phyloP scores from a whole-genome alignment of 805 yeast species.

The Schizosaccharomyces japonicus region DNA sequence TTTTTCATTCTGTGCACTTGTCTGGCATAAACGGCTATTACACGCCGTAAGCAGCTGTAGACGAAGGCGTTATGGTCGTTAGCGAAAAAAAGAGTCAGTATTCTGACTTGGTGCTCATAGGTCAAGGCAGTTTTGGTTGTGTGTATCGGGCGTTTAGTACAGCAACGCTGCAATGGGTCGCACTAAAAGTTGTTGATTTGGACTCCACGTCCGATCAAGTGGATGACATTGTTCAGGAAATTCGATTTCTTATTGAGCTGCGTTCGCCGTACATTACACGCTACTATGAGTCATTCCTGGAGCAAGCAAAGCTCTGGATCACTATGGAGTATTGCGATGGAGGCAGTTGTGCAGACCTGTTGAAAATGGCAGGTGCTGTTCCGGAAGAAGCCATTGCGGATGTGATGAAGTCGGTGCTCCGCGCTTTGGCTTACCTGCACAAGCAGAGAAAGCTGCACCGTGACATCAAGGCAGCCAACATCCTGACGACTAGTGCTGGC shows the following conservation, averaged over 20 bases:
- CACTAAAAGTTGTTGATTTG: constrained; percentile 65
- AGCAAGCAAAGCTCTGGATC: constrained; percentile 55
- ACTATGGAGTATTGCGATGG: constrained; percentile 92
- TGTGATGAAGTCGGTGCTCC: constrained; percentile 37
- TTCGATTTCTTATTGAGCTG: constrained; percentile 44
- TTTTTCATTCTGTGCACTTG: too few relatives aligned
- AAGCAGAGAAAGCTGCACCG: constrained; percentile 56
- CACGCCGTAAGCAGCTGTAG: too few relatives aligned
- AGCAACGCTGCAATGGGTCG: constrained; percentile 28
- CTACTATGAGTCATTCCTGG: constrained; percentile 37
- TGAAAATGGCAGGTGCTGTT: constrained; percentile 28
- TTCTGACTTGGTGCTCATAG: constrained; percentile 27
- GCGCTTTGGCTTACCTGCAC: constrained; percentile 60
- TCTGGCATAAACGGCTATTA: too few relatives aligned
- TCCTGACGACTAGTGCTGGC: constrained; percentile 46
- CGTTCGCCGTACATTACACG: constrained; percentile 44
- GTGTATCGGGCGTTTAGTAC: constrained; percentile 36
- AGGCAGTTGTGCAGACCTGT: constrained; percentile 63
- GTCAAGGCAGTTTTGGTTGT: constrained; percentile 71
- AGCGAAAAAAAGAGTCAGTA: constrained; percentile 17
- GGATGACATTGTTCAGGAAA: constrained; percentile 47
- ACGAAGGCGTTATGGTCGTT: too few relatives aligned
- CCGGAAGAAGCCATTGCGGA: constrained; percentile 36
- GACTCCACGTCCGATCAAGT: constrained; percentile 64
- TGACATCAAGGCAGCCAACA: constrained; percentile 77